These are phyloP conservation scores for Phaeomoniella chlamydospora DNA, from an alignment of 2,329 filamentous ascomycete genomes.

Conservation along the genomic window DNA sequence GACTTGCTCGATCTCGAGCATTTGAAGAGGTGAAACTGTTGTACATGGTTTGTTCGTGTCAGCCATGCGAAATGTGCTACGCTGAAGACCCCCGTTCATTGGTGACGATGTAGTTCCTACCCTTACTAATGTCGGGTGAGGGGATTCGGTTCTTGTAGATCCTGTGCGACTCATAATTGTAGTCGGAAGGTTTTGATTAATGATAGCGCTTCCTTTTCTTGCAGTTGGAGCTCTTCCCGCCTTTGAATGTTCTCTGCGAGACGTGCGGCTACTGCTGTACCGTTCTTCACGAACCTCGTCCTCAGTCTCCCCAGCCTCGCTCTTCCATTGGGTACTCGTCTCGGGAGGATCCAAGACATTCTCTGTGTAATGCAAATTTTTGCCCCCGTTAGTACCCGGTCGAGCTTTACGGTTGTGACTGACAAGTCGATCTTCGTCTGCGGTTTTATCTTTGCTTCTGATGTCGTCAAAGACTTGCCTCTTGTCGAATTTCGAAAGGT, in stretches of 20 bases:
- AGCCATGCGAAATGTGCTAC: constrained; percentile 35
- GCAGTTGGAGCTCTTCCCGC: constrained; percentile 20
- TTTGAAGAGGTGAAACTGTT: constrained; percentile 56
- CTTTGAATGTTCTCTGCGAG: constrained; percentile 25
- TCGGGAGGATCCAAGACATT: constrained; percentile 63
- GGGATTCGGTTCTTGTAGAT: constrained; percentile 9
- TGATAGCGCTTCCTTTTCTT: constrained; percentile 26
- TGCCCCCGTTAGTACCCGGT: constrained; percentile 62
- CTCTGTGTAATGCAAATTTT: constrained; percentile 83
- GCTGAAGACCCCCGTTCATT: constrained; percentile 18
- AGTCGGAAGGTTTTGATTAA: constrained; percentile 20
- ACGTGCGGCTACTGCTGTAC: constrained; percentile 30
- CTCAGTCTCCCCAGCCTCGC: constrained; percentile 53
- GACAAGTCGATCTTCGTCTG: constrained; percentile 83
- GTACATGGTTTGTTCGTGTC: constrained; percentile 40
- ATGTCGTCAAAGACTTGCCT: constrained; percentile 83
- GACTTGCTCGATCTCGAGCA: constrained; percentile 85
- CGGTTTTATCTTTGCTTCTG: constrained; percentile 70
- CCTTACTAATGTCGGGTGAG: constrained; percentile 7
- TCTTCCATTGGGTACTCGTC: constrained; percentile 44
- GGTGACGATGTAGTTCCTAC: constrained; percentile 22
- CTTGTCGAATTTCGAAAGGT: constrained; percentile 91
- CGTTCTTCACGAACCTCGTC: constrained; percentile 21
- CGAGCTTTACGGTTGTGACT: constrained; percentile 61
- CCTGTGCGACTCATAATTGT: constrained; percentile 10